A percentile compares a stretch with the other conserved stretches of the same genome.
Conservation (phyloP, 192 early-diverging fungal species). For the Cetraspora pellucida region DNA sequence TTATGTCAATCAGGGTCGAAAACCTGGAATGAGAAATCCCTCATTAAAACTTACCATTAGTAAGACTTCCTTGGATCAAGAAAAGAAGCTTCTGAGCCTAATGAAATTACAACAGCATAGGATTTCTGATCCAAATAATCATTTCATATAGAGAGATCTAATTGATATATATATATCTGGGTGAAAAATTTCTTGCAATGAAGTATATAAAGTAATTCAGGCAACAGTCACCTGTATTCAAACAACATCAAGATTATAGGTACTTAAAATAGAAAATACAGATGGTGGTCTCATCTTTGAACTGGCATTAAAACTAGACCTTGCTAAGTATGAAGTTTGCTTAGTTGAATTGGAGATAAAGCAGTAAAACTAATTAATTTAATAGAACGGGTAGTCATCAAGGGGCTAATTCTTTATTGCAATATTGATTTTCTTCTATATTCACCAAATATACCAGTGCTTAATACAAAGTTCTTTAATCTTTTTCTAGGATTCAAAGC, state of each 20-base stretch:
- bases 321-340: not conserved
- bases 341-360: not conserved
- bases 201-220: constrained; percentile 21
- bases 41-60: not conserved
- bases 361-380: not conserved
- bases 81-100: not conserved
- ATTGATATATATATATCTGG: not conserved
- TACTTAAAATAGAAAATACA: constrained; percentile 24
- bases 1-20: not conserved
- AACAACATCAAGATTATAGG: constrained; percentile 10
- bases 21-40: no score
- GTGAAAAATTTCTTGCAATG: not conserved
- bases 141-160: not conserved
- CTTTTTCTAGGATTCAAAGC: no score
- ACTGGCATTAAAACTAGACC: not conserved
- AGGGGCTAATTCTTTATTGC: constrained; percentile 18
- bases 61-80: not conserved
- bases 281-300: constrained; percentile 14
- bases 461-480: no score
- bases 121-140: constrained; percentile 2
- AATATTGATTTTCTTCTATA: constrained; percentile 17
- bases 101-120: not conserved
- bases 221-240: not conserved
- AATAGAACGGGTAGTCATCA: not conserved
- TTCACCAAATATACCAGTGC: not conserved